phyloP scores from a whole-genome alignment of 768 basidiomycete genomes.

The Rhodotorula graminis region DNA sequence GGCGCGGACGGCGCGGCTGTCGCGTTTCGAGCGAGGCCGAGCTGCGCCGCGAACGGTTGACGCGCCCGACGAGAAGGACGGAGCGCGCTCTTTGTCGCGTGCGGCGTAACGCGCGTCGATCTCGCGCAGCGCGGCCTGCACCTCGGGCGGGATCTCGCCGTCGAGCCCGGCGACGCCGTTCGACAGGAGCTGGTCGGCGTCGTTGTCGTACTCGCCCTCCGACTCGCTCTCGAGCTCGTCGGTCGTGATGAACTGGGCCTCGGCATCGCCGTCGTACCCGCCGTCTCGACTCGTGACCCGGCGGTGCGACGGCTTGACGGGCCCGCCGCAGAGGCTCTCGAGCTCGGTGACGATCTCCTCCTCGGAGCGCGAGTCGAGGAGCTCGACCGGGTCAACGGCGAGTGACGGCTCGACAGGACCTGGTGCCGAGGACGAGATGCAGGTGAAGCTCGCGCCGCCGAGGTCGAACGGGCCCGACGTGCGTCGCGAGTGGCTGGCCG shows the following conservation, averaged over 20 bases:
- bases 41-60: not conserved
- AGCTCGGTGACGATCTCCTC: conserved; percentile 40
- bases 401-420: not conserved
- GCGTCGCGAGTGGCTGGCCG: not conserved
- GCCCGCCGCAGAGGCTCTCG: conserved; percentile 31
- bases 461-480: not conserved
- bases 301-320: conserved; percentile 5
- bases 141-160: conserved; percentile 14
- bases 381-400: not conserved
- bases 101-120: conserved; percentile 6
- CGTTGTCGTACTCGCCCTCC: not conserved
- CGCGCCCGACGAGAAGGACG: not conserved
- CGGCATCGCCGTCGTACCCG: conserved; percentile 22
- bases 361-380: conserved; percentile 3
- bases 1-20: not conserved
- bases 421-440: not conserved
- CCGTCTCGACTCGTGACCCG: not conserved
- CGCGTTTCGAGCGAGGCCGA: not conserved
- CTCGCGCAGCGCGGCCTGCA: conserved; percentile 7
- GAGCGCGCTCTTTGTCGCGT: not conserved
- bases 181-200: not conserved
- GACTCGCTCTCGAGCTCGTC: not conserved
- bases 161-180: not conserved
- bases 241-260: not conserved
- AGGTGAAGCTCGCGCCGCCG: not conserved